phyloP scores from a whole-genome alignment of 306 rosid species.

The Senna siamea region DNA sequence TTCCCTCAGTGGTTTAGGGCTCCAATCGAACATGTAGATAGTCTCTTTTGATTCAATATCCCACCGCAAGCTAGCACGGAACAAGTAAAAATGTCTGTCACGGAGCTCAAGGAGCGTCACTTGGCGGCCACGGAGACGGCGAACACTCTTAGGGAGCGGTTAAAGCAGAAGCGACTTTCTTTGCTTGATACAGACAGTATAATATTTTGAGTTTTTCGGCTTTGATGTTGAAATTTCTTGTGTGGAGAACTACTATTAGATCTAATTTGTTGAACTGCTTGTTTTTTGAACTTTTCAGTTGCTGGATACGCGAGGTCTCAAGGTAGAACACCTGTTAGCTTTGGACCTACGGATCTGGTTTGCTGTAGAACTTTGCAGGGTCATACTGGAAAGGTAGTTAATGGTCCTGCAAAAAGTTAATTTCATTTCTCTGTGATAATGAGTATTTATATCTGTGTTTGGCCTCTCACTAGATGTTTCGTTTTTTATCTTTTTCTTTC shows the following conservation, averaged over 20 bases:
- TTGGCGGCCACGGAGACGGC: slow-evolving; percentile 76
- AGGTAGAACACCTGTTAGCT: slow-evolving; percentile 71
- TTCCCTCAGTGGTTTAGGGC: slow-evolving; percentile 23
- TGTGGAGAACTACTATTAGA: slow-evolving; percentile 1
- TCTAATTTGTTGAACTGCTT: slow-evolving; percentile 39
- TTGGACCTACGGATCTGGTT: slow-evolving; percentile 95
- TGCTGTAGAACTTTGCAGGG: slow-evolving; percentile 96
- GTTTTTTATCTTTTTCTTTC: background rate
- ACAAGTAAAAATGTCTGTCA: slow-evolving; percentile 64
- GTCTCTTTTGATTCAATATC: background rate
- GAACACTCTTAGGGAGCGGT: slow-evolving; percentile 72
- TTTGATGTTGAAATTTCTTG: background rate
- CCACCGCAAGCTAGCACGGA: background rate
- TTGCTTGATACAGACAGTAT: slow-evolving; percentile 86
- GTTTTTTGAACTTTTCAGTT: slow-evolving; percentile 51
- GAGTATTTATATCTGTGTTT: background rate
- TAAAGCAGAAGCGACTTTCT: slow-evolving; percentile 72
- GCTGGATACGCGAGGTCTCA: slow-evolving; percentile 73
- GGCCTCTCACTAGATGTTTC: background rate
- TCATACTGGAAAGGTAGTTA: slow-evolving; percentile 77
- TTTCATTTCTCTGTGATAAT: background rate
- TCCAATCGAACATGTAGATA: slow-evolving; percentile 5
- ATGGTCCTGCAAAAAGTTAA: background rate
- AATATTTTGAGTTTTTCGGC: background rate
- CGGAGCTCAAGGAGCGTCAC: slow-evolving; percentile 94